Conservation (phyloP, 257 asterid genomes). For the Solanum infundibuliforme region DNA sequence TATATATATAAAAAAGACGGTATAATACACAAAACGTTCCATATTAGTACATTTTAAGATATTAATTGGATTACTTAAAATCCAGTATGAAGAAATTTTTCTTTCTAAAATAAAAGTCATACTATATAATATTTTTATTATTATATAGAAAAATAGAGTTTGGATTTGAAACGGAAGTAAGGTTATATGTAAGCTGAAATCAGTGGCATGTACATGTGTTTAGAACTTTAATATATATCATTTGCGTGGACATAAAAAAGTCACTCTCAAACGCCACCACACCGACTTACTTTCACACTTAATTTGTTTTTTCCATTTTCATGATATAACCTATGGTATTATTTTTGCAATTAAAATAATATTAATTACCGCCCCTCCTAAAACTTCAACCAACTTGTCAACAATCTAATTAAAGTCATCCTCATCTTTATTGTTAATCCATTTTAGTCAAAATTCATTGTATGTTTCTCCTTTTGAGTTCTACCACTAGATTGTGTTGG, state of each 20-base stretch:
- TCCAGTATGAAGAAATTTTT: background rate
- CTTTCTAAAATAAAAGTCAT: background rate
- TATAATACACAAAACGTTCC: background rate
- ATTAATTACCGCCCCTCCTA: background rate
- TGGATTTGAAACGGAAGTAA: background rate
- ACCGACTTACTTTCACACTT: background rate
- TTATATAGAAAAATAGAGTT: background rate
- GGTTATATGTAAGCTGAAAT: background rate
- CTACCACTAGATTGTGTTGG: background rate
- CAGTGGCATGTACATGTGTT: background rate
- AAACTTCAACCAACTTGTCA: slow-evolving; percentile 4
- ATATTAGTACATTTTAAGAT: background rate
- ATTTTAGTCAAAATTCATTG: background rate
- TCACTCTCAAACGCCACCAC: background rate
- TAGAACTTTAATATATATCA: background rate
- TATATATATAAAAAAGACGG: background rate
- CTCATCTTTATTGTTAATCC: background rate
- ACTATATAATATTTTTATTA: background rate
- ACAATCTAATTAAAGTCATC: background rate
- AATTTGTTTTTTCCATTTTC: background rate
- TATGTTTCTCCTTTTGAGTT: background rate
- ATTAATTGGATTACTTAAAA: background rate
- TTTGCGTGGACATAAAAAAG: background rate
- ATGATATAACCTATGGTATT: background rate
- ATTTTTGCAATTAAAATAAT: background rate